Evolutionary conservation across 176 grass and related monocot genomes (phyloP), one percentile per base, ranked within the genome.

Genomic region (Aegilops sharonensis): DNA sequence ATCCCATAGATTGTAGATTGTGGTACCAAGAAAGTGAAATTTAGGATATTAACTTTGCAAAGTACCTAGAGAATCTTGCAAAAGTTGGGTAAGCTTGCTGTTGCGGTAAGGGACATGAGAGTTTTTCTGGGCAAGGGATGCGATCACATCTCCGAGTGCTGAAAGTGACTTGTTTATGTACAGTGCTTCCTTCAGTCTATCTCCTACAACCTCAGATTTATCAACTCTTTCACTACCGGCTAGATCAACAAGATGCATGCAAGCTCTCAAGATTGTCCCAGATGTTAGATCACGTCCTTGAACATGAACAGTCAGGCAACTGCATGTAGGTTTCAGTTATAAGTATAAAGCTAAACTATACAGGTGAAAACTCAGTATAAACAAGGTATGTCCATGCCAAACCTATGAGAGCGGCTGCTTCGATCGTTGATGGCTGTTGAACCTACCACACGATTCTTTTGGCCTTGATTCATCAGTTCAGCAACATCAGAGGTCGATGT

Each of bases 381-480:
- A 83, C 43, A 37, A 24, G 75, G 39, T 82, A 77, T 76, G 34
- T 29, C 21, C 23, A 76, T 77, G 39, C 20, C 77, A 67, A 25
- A 94, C 96, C 93, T 98, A 62, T 98, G 96, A 69, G 96, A 98
- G 30, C 96, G 96, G 43, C 96, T 98, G 64, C 96, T 98, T 67
- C 91, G 88, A 59, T 98, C 91, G 6, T 98, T 98, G 68, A 98
- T 92, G 59, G 93, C 86, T 60, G 96, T 98, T 78, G 86, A 89
- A 72, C 89, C 60, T 6, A 95, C 90, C 20, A 79, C 91, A 87
- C 93, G 89, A 66, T 95, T 98, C 80, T 77, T 92, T 60, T 92
- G 89, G 21, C 96, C 96, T 64, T 91, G 72, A 83, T 94, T 92
- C 93, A 98, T 98, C 47, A 95, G 42, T 24, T 95, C 93, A 78